Conservation (phyloP, 2,329 filamentous ascomycete species). For the Tolypocladium inflatum region DNA sequence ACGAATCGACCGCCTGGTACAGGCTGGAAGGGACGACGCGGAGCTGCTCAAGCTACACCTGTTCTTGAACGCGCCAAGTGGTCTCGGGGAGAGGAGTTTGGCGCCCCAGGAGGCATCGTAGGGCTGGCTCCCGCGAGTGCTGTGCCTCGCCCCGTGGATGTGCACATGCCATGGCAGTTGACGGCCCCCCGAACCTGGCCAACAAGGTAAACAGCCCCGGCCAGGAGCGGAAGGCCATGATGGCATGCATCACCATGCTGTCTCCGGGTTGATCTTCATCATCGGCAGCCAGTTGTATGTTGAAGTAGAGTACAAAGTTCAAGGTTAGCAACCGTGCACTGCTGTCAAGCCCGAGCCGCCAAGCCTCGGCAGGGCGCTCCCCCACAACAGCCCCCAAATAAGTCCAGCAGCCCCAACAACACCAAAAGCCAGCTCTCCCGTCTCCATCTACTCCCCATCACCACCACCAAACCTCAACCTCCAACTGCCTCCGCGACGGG, state of each 20-base stretch:
- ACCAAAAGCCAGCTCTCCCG: background rate
- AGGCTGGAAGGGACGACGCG: conserved; percentile 35
- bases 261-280: background rate
- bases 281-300: background rate
- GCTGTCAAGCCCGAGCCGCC: background rate
- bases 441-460: background rate
- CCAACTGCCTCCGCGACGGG: background rate
- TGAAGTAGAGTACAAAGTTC: background rate
- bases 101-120: background rate
- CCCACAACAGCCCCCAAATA: background rate
- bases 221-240: too few relatives aligned
- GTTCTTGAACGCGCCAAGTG: conserved; percentile 6
- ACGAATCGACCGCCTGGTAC: conserved; percentile 46
- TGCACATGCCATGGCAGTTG: background rate
- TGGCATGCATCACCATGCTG: too few relatives aligned
- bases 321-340: background rate
- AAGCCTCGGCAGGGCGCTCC: background rate
- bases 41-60: conserved; percentile 43
- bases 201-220: too few relatives aligned
- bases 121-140: background rate
- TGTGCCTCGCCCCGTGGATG: background rate
- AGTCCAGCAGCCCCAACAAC: background rate
- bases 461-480: background rate
- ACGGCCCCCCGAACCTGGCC: background rate
- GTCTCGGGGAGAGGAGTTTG: background rate